These are phyloP conservation scores for Shiraia sp. DNA, from an alignment of 2,329 filamentous ascomycete genomes.

Conservation along the genomic window DNA sequence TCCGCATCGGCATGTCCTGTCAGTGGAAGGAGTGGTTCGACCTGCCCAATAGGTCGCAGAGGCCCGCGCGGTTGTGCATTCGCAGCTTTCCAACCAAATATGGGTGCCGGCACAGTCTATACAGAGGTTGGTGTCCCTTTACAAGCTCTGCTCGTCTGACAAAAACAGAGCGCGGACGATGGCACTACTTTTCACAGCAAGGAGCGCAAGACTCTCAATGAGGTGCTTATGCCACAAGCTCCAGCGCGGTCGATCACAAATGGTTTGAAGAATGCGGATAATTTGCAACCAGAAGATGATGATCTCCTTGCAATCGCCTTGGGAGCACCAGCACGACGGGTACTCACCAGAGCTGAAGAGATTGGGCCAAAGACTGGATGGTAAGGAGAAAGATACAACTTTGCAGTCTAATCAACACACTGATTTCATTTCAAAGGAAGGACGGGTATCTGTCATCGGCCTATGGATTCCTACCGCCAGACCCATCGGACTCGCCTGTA, in stretches of 20 bases:
- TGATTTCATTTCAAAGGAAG: no score
- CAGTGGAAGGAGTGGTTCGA: slow-evolving; percentile 10
- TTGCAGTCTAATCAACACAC: no score
- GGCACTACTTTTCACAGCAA: slow-evolving; percentile 12
- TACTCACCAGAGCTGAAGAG: slow-evolving; percentile 57
- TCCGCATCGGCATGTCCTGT: slow-evolving; percentile 16
- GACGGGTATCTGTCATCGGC: slow-evolving; percentile 58
- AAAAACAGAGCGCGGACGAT: slow-evolving; percentile 7
- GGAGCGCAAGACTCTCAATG: slow-evolving; percentile 21
- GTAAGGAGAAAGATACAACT: no score
- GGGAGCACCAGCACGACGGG: slow-evolving; percentile 58
- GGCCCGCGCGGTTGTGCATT: slow-evolving; percentile 26
- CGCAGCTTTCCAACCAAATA: slow-evolving; percentile 23
- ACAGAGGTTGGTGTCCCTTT: slow-evolving; percentile 12
- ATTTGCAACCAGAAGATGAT: slow-evolving; percentile 53
- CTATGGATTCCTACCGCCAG: slow-evolving; percentile 56
- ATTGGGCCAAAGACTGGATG: slow-evolving; percentile 56
- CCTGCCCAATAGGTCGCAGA: slow-evolving; percentile 15
- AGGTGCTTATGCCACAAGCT: slow-evolving; percentile 25
- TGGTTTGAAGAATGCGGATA: slow-evolving; percentile 52
- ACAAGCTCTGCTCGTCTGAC: slow-evolving; percentile 1
- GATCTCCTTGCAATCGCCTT: slow-evolving; percentile 57
- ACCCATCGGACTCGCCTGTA: slow-evolving; percentile 55
- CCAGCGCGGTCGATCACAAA: slow-evolving; percentile 20
- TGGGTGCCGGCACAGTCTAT: slow-evolving; percentile 12